Conservation (phyloP, 176 grass and related monocot species). For the Triticum urartu region DNA sequence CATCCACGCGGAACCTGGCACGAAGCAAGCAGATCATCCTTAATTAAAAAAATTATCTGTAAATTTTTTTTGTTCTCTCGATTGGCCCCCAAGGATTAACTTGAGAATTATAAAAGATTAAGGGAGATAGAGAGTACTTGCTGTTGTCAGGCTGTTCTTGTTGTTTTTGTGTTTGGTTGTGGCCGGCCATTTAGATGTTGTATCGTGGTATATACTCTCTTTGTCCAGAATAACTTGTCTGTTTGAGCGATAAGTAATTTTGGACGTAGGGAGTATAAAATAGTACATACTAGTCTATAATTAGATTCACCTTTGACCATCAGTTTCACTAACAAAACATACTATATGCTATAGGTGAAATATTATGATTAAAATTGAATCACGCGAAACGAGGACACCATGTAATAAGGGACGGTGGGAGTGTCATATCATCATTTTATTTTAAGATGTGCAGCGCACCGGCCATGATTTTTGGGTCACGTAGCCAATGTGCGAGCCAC, state of each 20-base stretch:
- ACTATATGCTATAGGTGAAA: too few relatives aligned
- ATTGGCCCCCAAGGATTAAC: not conserved
- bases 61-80: not conserved
- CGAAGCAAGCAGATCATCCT: not conserved
- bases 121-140: not conserved
- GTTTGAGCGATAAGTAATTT: too few relatives aligned
- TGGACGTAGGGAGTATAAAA: too few relatives aligned
- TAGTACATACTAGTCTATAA: too few relatives aligned
- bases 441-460: not conserved
- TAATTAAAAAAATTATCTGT: not conserved
- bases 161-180: not conserved
- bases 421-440: not conserved
- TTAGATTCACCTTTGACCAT: too few relatives aligned
- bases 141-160: not conserved
- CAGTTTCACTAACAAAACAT: too few relatives aligned
- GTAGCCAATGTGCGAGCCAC: not conserved
- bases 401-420: too few relatives aligned
- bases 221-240: too few relatives aligned
- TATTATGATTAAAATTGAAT: too few relatives aligned
- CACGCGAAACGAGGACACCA: too few relatives aligned
- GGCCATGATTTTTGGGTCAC: not conserved
- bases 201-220: not conserved
- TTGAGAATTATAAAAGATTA: too few relatives aligned
- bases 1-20: slow-evolving; percentile 87
- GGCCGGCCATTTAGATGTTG: not conserved